phyloP scores from a whole-genome alignment of 768 basidiomycete species.

The Pleurotus eryngii region DNA sequence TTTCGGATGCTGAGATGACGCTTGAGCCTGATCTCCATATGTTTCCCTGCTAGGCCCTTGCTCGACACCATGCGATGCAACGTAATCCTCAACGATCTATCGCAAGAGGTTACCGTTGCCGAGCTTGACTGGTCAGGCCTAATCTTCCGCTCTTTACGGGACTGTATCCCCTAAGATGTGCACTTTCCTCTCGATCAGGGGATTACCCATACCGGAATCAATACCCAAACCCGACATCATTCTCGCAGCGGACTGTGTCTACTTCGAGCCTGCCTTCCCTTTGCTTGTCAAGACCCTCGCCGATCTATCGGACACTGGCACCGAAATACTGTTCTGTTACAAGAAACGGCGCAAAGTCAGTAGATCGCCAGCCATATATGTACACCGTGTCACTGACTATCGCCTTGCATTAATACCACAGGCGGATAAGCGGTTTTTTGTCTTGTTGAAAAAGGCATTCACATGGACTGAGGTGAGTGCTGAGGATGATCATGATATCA shows the following conservation, averaged over 20 bases:
- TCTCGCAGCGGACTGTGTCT: slow-evolving; percentile 92
- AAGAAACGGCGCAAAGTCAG: slow-evolving; percentile 87
- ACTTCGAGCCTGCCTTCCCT: slow-evolving; percentile 91
- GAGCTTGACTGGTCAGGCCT: slow-evolving; percentile 76
- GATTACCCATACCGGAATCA: slow-evolving; percentile 47
- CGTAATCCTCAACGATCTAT: slow-evolving; percentile 60
- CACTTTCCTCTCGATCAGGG: slow-evolving; percentile 45
- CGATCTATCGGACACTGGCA: slow-evolving; percentile 50
- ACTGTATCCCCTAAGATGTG: slow-evolving; percentile 7
- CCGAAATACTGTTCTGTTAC: slow-evolving; percentile 87
- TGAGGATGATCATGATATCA: slow-evolving; percentile 5
- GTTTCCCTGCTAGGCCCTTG: slow-evolving; percentile 50
- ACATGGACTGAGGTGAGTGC: slow-evolving; percentile 57
- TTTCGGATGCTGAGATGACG: slow-evolving; percentile 9
- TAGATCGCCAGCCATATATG: not conserved
- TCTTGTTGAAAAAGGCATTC: slow-evolving; percentile 74
- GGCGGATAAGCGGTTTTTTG: slow-evolving; percentile 90
- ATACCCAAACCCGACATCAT: slow-evolving; percentile 60
- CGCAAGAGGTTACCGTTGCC: slow-evolving; percentile 46
- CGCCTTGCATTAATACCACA: slow-evolving; percentile 27
- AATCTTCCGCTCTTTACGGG: slow-evolving; percentile 19
- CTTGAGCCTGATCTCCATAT: slow-evolving; percentile 10
- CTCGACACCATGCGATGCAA: slow-evolving; percentile 79
- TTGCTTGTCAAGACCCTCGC: slow-evolving; percentile 77
- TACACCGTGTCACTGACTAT: not conserved